phyloP scores from a whole-genome alignment of 345 rosid species.

The Carallia pectinifolia region DNA sequence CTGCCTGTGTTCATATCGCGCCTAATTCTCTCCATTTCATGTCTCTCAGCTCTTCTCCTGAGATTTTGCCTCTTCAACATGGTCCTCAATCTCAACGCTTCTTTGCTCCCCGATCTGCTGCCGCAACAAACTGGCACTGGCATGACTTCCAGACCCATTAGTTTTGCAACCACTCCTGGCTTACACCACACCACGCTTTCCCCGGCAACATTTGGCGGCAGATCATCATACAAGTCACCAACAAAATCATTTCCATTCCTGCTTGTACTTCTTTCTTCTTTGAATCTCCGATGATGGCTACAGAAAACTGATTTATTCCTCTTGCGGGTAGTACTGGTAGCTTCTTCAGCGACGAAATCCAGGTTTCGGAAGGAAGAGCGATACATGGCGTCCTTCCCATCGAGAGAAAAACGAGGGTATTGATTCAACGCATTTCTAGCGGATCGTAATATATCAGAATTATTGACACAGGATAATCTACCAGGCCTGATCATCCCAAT shows the following conservation, averaged over 20 bases:
- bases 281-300: constrained; percentile 7
- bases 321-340: constrained; percentile 3
- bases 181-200: constrained; percentile 81
- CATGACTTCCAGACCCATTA: constrained; percentile 87
- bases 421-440: constrained; percentile 86
- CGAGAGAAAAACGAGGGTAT: constrained; percentile 90
- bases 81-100: constrained; percentile 21
- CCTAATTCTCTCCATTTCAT: constrained; percentile 33
- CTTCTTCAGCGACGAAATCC: neutral
- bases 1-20: constrained; percentile 12
- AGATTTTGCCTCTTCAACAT: constrained; percentile 49
- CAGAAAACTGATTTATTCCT: constrained; percentile 42
- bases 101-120: constrained; percentile 20
- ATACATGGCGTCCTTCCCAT: constrained; percentile 91
- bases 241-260: neutral
- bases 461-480: constrained; percentile 75
- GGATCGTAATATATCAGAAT: constrained; percentile 70
- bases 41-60: constrained; percentile 45
- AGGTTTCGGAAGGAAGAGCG: constrained; percentile 62
- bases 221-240: neutral
- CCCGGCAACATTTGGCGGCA: constrained; percentile 47
- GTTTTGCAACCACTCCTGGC: constrained; percentile 85
- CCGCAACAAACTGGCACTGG: constrained; percentile 46
- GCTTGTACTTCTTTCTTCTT: neutral
- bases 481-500: constrained; percentile 10